A percentile compares a stretch with the other conserved stretches of the same genome.
Conservation (phyloP, 2,329 filamentous ascomycete genomes). For the Penicillium brasilianum region DNA sequence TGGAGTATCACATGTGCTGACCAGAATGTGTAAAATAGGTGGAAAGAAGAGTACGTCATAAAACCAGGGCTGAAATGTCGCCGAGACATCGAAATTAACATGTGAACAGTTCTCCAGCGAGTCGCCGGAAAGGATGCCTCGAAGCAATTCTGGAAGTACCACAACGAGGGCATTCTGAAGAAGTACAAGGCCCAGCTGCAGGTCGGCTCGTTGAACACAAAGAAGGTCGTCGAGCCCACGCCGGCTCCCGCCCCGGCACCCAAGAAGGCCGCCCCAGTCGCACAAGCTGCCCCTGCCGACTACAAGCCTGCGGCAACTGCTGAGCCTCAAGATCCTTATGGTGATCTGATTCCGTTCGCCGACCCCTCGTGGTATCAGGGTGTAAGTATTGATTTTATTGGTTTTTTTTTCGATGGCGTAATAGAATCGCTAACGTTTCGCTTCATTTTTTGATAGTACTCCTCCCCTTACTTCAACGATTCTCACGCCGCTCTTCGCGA, state of each 20-base stretch:
- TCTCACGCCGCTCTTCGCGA: constrained; percentile 87
- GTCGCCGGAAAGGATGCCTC: constrained; percentile 70
- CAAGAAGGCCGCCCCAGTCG: constrained; percentile 59
- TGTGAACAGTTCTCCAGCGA: constrained; percentile 61
- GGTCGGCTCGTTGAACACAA: constrained; percentile 79
- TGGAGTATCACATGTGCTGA: constrained; percentile 26
- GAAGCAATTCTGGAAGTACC: constrained; percentile 71
- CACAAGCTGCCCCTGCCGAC: constrained; percentile 49
- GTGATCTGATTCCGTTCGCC: constrained; percentile 84
- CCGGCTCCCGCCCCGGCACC: constrained; percentile 43
- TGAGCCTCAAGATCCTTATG: constrained; percentile 82
- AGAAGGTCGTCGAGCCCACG: constrained; percentile 57
- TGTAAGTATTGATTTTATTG: constrained; percentile 60
- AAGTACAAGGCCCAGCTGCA: constrained; percentile 66
- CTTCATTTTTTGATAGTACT: constrained; percentile 65
- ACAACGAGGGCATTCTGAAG: constrained; percentile 65
- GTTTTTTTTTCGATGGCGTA: not conserved
- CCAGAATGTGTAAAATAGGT: constrained; percentile 53
- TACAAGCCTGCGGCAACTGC: constrained; percentile 58
- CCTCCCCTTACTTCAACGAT: constrained; percentile 96
- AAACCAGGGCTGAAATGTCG: not conserved
- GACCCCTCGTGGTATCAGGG: constrained; percentile 96
- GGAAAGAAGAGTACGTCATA: constrained; percentile 68
- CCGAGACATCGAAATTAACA: constrained; percentile 27
- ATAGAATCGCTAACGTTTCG: not conserved